Evolutionary conservation across 768 basidiomycete species (phyloP), one percentile per base, ranked within the genome.

Genomic region (Boletellus sp.): DNA sequence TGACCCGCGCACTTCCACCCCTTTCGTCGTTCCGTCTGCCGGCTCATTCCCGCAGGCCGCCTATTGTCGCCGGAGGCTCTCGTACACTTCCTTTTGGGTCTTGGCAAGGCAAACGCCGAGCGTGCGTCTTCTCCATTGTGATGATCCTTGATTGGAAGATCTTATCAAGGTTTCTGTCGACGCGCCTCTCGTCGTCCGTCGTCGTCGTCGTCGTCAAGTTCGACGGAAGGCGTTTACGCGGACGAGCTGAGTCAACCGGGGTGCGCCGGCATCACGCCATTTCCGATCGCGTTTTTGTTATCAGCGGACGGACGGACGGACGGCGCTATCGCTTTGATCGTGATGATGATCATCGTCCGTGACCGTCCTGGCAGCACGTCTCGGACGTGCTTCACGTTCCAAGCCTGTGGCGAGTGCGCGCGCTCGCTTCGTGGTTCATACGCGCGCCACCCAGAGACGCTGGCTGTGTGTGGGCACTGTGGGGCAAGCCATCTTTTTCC

Each of bases 191-290:
- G n/a, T 42, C 19, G 15, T 20, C n/a, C 10, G 20, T 35, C 26
- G 16, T 28, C 23, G 42, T 34, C 10, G 20, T 35, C 26, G 16
- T 28, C 23, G 42, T 34, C 32, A 34, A 43, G 28, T 28, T 28
- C 28, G 28, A 4, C 7, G 28, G 36, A 15, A 56, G 54, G 55
- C 37, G 36, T 51, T 51, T 47, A 16, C 23, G 54, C 33, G 54
- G 39, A 31, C n/a, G 32, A 45, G 28, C 28, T 28, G 28, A 40
- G 43, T 24, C 20, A 24, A 10, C 23, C n/a, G n/a, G n/a, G n/a
- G n/a, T n/a, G 31, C 26, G 5, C 3, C n/a, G n/a, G n/a, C 3
- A 28, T 39, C 43, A 35, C 48, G 44, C 48, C 38, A 32, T 34
- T 28, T 28, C 11, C 1, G n/a, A 9, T 13, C 24, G 6, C 45